Conservation (phyloP, 305 asterid genomes). For the Fraxinus platypoda region DNA sequence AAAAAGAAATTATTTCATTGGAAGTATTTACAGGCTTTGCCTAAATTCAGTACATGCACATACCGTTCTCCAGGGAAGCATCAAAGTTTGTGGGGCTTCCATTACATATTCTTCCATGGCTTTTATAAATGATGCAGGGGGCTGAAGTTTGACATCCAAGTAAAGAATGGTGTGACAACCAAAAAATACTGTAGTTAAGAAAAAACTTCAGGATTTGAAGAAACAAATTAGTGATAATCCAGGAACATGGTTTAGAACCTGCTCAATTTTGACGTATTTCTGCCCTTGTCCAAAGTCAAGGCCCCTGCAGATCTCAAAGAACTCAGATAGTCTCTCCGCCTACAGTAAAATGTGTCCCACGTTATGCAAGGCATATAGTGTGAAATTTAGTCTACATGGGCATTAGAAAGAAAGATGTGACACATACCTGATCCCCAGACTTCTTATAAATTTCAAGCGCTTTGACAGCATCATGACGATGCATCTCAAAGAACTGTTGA, state of each 20-base stretch:
- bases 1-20: neutral
- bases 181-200: neutral
- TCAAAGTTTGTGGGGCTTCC: slow-evolving; percentile 59
- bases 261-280: slow-evolving; percentile 68
- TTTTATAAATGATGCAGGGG: slow-evolving; percentile 56
- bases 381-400: neutral
- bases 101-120: slow-evolving; percentile 76
- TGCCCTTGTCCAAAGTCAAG: slow-evolving; percentile 70
- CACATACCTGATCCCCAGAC: slow-evolving; percentile 61
- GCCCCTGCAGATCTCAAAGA: slow-evolving; percentile 74
- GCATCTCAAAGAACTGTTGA: slow-evolving; percentile 73
- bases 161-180: slow-evolving; percentile 13
- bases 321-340: slow-evolving; percentile 66
- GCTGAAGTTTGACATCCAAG: slow-evolving; percentile 39
- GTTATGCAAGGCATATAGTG: neutral
- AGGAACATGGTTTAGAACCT: slow-evolving; percentile 34
- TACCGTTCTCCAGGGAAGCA: slow-evolving; percentile 63
- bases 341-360: slow-evolving; percentile 29
- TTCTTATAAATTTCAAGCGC: slow-evolving; percentile 75
- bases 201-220: neutral
- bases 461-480: slow-evolving; percentile 63
- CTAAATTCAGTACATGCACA: slow-evolving; percentile 18
- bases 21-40: slow-evolving; percentile 1
- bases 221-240: neutral
- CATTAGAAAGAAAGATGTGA: neutral